Evolutionary conservation across 2,329 filamentous ascomycete genomes (phyloP), one percentile per base, ranked within the genome.

Genomic region (Trichophyton simii): DNA sequence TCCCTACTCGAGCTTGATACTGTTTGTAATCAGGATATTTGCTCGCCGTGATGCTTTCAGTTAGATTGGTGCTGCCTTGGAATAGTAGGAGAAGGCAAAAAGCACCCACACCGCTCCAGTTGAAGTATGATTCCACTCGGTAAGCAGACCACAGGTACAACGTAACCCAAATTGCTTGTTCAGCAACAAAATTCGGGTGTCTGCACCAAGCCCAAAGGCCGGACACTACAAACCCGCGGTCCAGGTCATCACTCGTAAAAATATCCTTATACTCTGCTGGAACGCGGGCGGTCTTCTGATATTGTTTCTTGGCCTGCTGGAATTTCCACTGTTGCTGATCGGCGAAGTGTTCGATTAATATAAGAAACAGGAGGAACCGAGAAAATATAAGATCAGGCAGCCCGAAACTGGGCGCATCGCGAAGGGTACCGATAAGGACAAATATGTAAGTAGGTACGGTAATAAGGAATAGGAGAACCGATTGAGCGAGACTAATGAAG

Each of bases 241-340:
- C 89, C 28, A 99, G 82, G 60, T 96, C 89, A 63, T 84, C 83
- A 66, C 86, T 84, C 0, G 79, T 81, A 73, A 81, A 91, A 22
- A 68, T 67, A 34, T 67, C 67, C 66, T 77, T 77, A 71, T 74
- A 79, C 31, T 73, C 73, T 3, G 76, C 73, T 0, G 89, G 84
- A 2, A 92, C 80, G 71, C 88, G 87, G 57, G 84, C 89, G 1
- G 85, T 87, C 64, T 83, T 79, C 64, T 83, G 82, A 73, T 96
- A 97, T 50, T 83, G 73, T 54, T 82, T 77, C 76, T 96, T 97
- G 57, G 91, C 91, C 15, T 77, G 76, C 72, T 99, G 91, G 76
- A 85, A 99, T 65, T 83, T 80, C 91, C 91, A 99, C 75, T 96
- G 91, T 72, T 96, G 90, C 65, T 91, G 86, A 72, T 99, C 94